These are phyloP conservation scores for Sclerotinia nivalis DNA, from an alignment of 2,329 filamentous ascomycete species.

Conservation along the genomic window DNA sequence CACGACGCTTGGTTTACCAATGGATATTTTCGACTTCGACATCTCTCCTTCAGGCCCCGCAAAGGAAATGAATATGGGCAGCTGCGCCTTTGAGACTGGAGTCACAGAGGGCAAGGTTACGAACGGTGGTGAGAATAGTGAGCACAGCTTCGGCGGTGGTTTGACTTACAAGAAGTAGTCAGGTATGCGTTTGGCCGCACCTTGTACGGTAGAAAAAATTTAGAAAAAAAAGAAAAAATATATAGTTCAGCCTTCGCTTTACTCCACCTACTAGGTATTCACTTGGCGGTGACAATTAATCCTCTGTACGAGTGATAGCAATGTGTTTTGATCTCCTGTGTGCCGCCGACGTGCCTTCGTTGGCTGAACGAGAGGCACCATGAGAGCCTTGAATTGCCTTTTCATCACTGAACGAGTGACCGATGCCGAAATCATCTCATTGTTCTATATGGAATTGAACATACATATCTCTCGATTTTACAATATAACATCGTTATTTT, in stretches of 20 bases:
- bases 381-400: neutral
- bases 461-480: neutral
- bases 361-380: neutral
- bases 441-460: neutral
- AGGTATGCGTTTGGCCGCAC: neutral
- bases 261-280: neutral
- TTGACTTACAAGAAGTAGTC: slow-evolving; percentile 49
- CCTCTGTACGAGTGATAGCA: neutral
- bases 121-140: slow-evolving; percentile 49
- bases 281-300: neutral
- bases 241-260: neutral
- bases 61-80: slow-evolving; percentile 66
- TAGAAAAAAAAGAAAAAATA: neutral
- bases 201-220: neutral
- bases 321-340: neutral
- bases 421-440: neutral
- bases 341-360: neutral
- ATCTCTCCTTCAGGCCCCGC: slow-evolving; percentile 66
- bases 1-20: slow-evolving; percentile 82
- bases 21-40: slow-evolving; percentile 96
- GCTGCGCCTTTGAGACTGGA: slow-evolving; percentile 64
- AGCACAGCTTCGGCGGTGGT: slow-evolving; percentile 53
- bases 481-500: neutral
- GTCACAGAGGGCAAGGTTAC: slow-evolving; percentile 48
- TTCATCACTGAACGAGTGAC: neutral